Evolutionary conservation across 2,329 filamentous ascomycete genomes (phyloP).

Genomic region (Trematosphaeria pertusa): DNA sequence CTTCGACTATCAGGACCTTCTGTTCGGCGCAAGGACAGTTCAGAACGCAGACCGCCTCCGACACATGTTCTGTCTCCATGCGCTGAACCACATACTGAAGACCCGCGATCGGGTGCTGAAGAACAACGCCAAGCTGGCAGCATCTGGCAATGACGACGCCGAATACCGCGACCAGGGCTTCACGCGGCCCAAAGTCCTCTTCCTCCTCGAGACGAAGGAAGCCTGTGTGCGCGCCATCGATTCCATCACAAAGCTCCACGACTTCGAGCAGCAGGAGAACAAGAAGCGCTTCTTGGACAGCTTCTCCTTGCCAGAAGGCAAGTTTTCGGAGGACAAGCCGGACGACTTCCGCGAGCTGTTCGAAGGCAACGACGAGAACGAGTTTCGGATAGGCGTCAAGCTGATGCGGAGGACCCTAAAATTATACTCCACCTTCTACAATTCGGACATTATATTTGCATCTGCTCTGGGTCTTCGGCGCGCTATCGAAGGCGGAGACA

Average conservation of each 20-base stretch:
- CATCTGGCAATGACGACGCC: constrained; percentile 65
- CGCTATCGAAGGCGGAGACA: constrained; percentile 80
- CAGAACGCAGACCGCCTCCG: constrained; percentile 73
- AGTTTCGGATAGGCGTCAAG: constrained; percentile 95
- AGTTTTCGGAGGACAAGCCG: constrained; percentile 75
- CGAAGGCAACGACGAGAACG: constrained; percentile 94
- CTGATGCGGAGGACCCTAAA: constrained; percentile 96
- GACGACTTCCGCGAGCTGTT: constrained; percentile 90
- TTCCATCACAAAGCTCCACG: constrained; percentile 75
- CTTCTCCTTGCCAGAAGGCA: constrained; percentile 73
- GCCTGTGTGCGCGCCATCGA: constrained; percentile 82
- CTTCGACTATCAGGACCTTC: constrained; percentile 82
- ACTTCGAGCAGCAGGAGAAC: constrained; percentile 93
- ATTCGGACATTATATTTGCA: constrained; percentile 91
- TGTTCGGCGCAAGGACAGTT: constrained; percentile 75
- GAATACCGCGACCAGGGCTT: constrained; percentile 94
- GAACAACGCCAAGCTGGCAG: constrained; percentile 81
- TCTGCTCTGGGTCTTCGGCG: constrained; percentile 89
- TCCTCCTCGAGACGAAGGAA: constrained; percentile 87
- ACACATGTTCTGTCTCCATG: constrained; percentile 78
- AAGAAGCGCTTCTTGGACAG: constrained; percentile 88
- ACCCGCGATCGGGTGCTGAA: constrained; percentile 91
- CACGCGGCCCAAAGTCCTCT: constrained; percentile 89
- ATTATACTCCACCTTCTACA: constrained; percentile 94
- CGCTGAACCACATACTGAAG: constrained; percentile 91